Evolutionary conservation across 306 rosid species (phyloP), one percentile per base, ranked within the genome.

Genomic region (Pterocarpus macrocarpus): DNA sequence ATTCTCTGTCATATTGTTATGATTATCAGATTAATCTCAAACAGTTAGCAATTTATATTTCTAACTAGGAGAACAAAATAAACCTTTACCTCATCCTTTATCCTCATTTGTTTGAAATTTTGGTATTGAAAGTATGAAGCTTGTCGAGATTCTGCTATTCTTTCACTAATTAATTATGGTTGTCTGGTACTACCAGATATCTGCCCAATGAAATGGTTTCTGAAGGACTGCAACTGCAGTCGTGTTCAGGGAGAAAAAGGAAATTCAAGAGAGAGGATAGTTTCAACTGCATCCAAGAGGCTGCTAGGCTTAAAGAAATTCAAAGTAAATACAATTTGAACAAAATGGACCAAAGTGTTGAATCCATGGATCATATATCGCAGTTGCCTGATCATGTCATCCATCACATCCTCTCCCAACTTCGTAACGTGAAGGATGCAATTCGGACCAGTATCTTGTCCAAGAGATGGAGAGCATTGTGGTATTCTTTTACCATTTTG

Each of bases 361-460:
- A 79, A 65, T 44, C 43, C 14, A 17, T 34, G 35, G 88, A 87
- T 79, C 68, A 10, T 22, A 85, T 79, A 61, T 81, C 88, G 9
- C 74, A 43, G 3, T 73, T 91, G 84, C 96, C 96, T 1, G 90
- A 81, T 28, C 73, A 73, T 47, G 32, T 87, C 36, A 81, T 91
- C 71, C 93, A 89, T 86, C 66, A 39, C 80, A 88, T 89, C 69
- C 76, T 88, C 8, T 86, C 89, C 43, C 66, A 28, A 65, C 67
- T 91, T 71, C 86, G 78, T 10, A 70, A 73, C 22, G 28, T 64
- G 72, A 83, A 81, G 15, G 93, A 87, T 72, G 69, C 64, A 30
- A 56, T 83, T 69, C 87, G 96, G 68, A 88, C 88, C 57, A 85
- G 90, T 73, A 7, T 73, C 41, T 81, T 89, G 84, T 91, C 92